These are phyloP conservation scores for Fusarium staphyleae DNA, from an alignment of 2,329 filamentous ascomycete species.

Conservation along the genomic window DNA sequence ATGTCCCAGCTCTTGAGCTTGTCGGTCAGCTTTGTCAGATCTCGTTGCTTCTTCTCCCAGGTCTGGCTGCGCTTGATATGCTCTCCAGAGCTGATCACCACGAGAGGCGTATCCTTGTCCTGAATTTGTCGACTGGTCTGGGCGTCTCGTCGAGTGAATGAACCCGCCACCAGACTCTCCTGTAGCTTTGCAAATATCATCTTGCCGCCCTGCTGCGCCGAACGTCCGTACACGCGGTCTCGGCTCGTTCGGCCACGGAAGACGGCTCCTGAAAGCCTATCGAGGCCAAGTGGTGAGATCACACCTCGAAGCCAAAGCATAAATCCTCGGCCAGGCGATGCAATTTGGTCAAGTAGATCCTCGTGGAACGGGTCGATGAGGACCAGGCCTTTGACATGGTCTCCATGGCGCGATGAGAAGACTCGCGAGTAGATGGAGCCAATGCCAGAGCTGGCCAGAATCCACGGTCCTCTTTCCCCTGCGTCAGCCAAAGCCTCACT, in stretches of 20 bases:
- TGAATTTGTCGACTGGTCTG: conserved; percentile 81
- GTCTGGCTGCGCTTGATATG: conserved; percentile 69
- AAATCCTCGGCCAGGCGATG: conserved; percentile 75
- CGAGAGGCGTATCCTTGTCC: conserved; percentile 74
- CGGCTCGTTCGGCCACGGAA: conserved; percentile 81
- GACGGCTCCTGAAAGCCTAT: conserved; percentile 79
- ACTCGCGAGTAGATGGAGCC: conserved; percentile 90
- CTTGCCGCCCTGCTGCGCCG: conserved; percentile 80
- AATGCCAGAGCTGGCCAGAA: conserved; percentile 84
- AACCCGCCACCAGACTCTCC: conserved; percentile 86
- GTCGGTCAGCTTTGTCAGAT: conserved; percentile 80
- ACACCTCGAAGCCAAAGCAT: conserved; percentile 85
- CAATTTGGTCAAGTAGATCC: conserved; percentile 75
- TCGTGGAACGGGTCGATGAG: conserved; percentile 91
- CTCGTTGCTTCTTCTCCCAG: conserved; percentile 87
- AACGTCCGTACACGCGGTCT: conserved; percentile 84
- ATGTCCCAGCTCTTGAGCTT: conserved; percentile 86
- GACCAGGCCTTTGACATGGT: conserved; percentile 78
- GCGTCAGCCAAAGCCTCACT: conserved; percentile 83
- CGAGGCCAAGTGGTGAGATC: conserved; percentile 84
- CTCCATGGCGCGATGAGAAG: conserved; percentile 83
- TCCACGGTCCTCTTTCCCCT: conserved; percentile 87
- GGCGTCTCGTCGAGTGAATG: conserved; percentile 84
- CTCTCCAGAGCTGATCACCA: conserved; percentile 82
- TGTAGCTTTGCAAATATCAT: conserved; percentile 91